phyloP scores from a whole-genome alignment of 2,329 filamentous ascomycete species.

The Colletotrichum nymphaeae region DNA sequence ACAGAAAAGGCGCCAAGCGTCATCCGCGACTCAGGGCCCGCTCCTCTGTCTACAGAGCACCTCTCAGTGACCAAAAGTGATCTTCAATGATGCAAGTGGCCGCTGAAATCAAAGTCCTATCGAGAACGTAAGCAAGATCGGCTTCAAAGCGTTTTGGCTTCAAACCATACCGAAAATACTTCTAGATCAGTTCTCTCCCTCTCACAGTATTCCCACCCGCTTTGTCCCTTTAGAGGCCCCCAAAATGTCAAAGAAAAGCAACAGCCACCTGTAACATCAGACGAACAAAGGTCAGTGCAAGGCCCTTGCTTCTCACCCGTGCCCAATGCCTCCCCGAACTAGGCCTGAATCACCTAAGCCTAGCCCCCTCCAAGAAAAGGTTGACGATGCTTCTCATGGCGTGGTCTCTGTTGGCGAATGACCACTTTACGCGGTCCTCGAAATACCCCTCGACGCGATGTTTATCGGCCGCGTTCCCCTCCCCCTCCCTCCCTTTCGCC shows the following conservation, averaged over 20 bases:
- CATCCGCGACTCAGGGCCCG: neutral
- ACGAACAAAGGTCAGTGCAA: slow-evolving; percentile 31
- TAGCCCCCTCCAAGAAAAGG: neutral
- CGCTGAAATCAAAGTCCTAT: neutral
- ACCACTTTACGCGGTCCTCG: slow-evolving; percentile 27
- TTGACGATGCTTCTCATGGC: neutral
- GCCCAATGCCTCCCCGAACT: too few relatives aligned
- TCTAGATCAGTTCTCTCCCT: neutral
- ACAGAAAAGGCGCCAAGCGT: neutral
- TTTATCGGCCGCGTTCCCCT: neutral
- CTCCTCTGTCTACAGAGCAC: neutral
- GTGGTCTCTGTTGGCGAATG: neutral
- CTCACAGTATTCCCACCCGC: neutral
- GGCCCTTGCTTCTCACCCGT: slow-evolving; percentile 1
- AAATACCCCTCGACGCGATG: slow-evolving; percentile 19
- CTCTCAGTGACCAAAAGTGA: neutral
- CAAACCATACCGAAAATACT: neutral
- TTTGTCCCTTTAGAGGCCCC: slow-evolving; percentile 5
- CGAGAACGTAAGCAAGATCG: neutral
- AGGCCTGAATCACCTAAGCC: neutral
- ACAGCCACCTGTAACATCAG: slow-evolving; percentile 30
- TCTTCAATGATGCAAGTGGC: neutral
- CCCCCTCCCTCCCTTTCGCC: neutral
- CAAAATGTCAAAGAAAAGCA: neutral
- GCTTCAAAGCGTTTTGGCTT: neutral